These are phyloP conservation scores for Thecaphora thlaspeos DNA, from an alignment of 1,284 basidiomycete species.

Conservation along the genomic window DNA sequence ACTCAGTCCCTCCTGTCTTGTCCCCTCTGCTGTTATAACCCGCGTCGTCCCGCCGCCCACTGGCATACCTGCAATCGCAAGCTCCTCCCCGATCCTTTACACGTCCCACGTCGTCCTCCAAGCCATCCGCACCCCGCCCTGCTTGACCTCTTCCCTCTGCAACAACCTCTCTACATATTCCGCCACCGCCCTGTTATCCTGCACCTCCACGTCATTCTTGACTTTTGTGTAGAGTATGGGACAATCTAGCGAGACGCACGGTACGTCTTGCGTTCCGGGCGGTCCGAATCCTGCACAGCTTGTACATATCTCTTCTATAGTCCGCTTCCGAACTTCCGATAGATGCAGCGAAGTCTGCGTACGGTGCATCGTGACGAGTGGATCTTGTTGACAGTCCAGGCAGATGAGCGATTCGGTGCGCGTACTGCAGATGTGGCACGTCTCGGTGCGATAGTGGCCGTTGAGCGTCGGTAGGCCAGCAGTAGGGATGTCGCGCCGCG, in stretches of 20 bases:
- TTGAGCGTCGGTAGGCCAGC: constrained; percentile 66
- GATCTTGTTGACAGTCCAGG: constrained; percentile 26
- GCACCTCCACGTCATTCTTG: constrained; percentile 11
- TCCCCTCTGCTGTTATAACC: too few species aligned
- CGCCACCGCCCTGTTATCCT: constrained; percentile 8
- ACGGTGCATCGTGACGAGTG: constrained; percentile 13
- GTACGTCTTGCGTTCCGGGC: constrained; percentile 8
- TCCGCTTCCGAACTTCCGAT: constrained; percentile 13
- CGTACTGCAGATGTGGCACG: constrained; percentile 70
- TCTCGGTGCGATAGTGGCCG: constrained; percentile 72
- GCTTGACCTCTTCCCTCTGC: too few species aligned
- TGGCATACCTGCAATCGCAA: too few species aligned
- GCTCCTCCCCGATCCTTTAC: too few species aligned
- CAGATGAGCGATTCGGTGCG: constrained; percentile 61
- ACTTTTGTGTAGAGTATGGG: constrained; percentile 43
- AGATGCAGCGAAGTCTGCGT: constrained; percentile 13
- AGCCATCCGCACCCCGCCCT: too few species aligned
- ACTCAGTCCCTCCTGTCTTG: too few species aligned
- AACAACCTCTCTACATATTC: not conserved
- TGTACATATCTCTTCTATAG: constrained; percentile 38
- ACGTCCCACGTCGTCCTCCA: too few species aligned
- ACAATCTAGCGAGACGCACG: constrained; percentile 51
- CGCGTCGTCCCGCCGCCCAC: too few species aligned
- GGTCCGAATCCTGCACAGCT: constrained; percentile 28
- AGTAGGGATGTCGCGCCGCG: too few species aligned